Evolutionary conservation across 1,284 basidiomycete species (phyloP), one percentile per base, ranked within the genome.

Genomic region (Irpex rosettiformis): DNA sequence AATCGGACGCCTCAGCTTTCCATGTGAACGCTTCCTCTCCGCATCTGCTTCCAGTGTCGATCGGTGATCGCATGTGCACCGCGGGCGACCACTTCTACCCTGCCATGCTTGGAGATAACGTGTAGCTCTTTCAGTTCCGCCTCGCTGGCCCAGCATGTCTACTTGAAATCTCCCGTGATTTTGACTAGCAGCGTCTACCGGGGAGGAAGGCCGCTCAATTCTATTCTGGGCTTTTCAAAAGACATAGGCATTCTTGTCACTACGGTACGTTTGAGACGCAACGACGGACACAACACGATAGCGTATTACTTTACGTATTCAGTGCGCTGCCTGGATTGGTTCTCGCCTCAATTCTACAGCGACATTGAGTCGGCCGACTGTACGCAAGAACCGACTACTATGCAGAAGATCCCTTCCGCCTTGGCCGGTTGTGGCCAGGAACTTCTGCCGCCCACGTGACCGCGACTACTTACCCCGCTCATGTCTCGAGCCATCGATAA

Each of bases 401-500:
- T n/a, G n/a, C n/a, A 16, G 11, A 30, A 7, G 37, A 25, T 22
- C 16, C 56, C 16, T n/a, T 24, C 24, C 24, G 11, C 43, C 52
- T 11, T 37, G 29, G 21, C 43, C 52, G 18, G 21, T 18, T 61
- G 40, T 42, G 52, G 42, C 56, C 52, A 40, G 25, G 10, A 40
- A 10, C 22, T 24, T 33, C 42, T 37, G 40, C 8, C 22, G 18
- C 21, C 28, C 59, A 61, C 59, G 59, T 61, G 59, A 61, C 52
- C 52, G 56, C 49, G 56, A 57, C 56, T 58, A 61, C 56, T 53
- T 48, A 24, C 8, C 24, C 47, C 33, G 47, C 33, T 16, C 48
- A n/a, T 22, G 24, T 43, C 22, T 22, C 22, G 27, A 28, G 54
- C 22, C 55, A 66, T 67, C 65, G 66, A 67, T 67, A 62, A 63